Percentiles rank a stretch among this genome's conserved stretches.
Evolutionary conservation across 2,329 filamentous ascomycete genomes (phyloP).

Genomic region (Calonectria ilicicola): DNA sequence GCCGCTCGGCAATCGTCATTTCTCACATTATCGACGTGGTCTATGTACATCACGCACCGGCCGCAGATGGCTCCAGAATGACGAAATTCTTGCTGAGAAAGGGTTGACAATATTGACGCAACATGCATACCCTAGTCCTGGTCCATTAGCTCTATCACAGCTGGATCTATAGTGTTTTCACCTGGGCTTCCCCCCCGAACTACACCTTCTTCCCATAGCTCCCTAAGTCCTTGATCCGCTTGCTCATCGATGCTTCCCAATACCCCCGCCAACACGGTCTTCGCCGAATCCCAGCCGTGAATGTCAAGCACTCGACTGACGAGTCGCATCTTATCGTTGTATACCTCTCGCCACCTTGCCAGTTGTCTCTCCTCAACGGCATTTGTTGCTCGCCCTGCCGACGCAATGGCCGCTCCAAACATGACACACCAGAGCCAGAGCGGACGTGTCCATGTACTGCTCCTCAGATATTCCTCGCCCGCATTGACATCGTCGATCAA

Average conservation of each 20-base stretch:
- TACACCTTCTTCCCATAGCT: slow-evolving; percentile 56
- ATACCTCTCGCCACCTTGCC: slow-evolving; percentile 51
- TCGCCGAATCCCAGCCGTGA: slow-evolving; percentile 53
- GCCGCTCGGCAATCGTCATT: slow-evolving; percentile 3
- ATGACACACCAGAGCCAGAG: slow-evolving; percentile 61
- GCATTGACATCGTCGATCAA: slow-evolving; percentile 57
- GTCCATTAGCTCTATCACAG: slow-evolving; percentile 42
- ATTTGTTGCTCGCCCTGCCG: slow-evolving; percentile 51
- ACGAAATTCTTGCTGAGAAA: slow-evolving; percentile 10
- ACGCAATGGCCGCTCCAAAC: slow-evolving; percentile 57
- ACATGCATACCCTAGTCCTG: slow-evolving; percentile 36
- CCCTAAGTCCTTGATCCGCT: slow-evolving; percentile 53
- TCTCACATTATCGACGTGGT: slow-evolving; percentile 25
- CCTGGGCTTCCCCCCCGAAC: slow-evolving; percentile 23
- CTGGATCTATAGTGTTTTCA: slow-evolving; percentile 34
- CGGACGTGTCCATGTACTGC: slow-evolving; percentile 55
- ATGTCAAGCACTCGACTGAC: slow-evolving; percentile 53
- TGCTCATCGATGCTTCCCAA: slow-evolving; percentile 55
- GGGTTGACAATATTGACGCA: slow-evolving; percentile 18
- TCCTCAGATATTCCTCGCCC: slow-evolving; percentile 53
- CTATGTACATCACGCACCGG: slow-evolving; percentile 14
- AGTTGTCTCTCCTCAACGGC: slow-evolving; percentile 52
- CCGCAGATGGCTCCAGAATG: slow-evolving; percentile 24
- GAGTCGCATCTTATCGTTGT: slow-evolving; percentile 56
- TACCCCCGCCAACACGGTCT: slow-evolving; percentile 51